Evolutionary conservation across 2,329 filamentous ascomycete genomes (phyloP).

Genomic region (Pestalotiopsis sp.): DNA sequence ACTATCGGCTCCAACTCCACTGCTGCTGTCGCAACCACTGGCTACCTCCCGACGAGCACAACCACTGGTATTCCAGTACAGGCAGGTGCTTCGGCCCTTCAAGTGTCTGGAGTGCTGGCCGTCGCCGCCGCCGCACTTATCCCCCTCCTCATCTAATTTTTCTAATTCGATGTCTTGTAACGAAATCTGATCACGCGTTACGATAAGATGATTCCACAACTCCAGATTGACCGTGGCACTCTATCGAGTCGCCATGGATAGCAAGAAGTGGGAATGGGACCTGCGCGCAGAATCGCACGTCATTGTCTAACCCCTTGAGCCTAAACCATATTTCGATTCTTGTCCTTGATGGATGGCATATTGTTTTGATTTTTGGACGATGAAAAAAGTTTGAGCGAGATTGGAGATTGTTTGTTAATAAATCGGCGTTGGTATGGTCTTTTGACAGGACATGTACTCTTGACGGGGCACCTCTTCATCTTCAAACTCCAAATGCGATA

Average conservation of each 20-base stretch:
- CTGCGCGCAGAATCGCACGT: neutral
- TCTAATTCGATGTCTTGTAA: neutral
- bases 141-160: neutral
- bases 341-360: neutral
- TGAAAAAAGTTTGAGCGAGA: neutral
- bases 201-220: neutral
- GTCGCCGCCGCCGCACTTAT: neutral
- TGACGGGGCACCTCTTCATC: neutral
- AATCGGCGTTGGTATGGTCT: neutral
- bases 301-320: neutral
- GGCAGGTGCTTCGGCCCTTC: slow-evolving; percentile 6
- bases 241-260: neutral
- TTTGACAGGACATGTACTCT: neutral
- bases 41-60: neutral
- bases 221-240: neutral
- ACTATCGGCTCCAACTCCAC: slow-evolving; percentile 7
- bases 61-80: slow-evolving; percentile 5
- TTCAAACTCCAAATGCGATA: neutral
- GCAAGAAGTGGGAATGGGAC: neutral
- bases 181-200: neutral
- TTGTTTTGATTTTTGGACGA: neutral
- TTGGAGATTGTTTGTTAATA: slow-evolving; percentile 3
- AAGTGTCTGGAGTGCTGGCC: neutral
- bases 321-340: slow-evolving; percentile 1
- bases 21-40: neutral